Percentiles rank a stretch among this genome's conserved stretches.
Evolutionary conservation across 1,139 yeast genomes (phyloP).

Genomic region (Suhomyces choctaworum): DNA sequence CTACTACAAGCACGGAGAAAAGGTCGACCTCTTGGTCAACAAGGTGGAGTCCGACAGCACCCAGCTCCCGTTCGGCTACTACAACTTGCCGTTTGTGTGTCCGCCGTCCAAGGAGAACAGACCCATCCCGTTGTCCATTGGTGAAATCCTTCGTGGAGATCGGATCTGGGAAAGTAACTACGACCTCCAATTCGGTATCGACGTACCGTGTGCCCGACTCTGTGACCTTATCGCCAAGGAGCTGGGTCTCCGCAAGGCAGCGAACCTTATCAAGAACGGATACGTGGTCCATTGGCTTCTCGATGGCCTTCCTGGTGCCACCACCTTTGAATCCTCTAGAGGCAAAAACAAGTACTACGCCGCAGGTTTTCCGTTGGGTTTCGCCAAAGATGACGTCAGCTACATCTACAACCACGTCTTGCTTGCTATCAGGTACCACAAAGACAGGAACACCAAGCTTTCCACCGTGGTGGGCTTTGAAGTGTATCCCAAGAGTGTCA

Average conservation of each 20-base stretch:
- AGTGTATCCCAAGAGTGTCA: conserved; percentile 82
- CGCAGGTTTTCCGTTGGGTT: conserved; percentile 86
- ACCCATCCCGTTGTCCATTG: conserved; percentile 68
- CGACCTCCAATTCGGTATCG: conserved; percentile 58
- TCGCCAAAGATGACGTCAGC: conserved; percentile 54
- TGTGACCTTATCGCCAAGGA: conserved; percentile 63
- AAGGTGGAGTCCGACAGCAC: conserved; percentile 76
- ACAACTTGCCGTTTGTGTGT: conserved; percentile 79
- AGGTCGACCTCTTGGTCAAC: conserved; percentile 70
- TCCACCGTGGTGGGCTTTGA: conserved; percentile 85
- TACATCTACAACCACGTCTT: conserved; percentile 78
- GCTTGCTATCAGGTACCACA: conserved; percentile 75
- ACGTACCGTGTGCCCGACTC: conserved; percentile 61
- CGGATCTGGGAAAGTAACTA: conserved; percentile 76
- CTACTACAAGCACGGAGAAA: conserved; percentile 52
- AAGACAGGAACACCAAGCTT: conserved; percentile 43
- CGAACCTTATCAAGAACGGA: conserved; percentile 61
- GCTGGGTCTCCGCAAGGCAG: conserved; percentile 55
- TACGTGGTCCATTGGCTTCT: conserved; percentile 83
- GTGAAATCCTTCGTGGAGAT: conserved; percentile 81
- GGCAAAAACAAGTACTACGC: conserved; percentile 68
- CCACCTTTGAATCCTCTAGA: conserved; percentile 70
- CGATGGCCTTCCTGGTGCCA: conserved; percentile 87
- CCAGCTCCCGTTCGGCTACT: conserved; percentile 76
- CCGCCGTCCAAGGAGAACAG: conserved; percentile 57